Percentiles rank a stretch among this genome's conserved stretches.
phyloP scores from a whole-genome alignment of 1,284 basidiomycete species.

The Rhodofomes roseus region DNA sequence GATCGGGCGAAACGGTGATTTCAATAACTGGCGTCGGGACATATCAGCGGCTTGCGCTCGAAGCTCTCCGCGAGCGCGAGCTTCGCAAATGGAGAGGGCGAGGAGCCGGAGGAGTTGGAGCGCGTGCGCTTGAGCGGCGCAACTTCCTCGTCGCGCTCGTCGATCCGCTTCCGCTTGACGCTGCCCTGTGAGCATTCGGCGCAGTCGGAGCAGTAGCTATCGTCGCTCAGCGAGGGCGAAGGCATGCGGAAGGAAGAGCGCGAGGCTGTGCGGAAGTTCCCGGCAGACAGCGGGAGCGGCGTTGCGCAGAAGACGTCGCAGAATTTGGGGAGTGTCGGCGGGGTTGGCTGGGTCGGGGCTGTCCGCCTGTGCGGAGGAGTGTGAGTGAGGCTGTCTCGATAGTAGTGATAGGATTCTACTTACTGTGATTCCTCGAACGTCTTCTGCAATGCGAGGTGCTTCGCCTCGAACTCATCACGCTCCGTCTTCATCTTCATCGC shows the following conservation, averaged over 20 bases:
- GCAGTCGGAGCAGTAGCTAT: constrained; percentile 29
- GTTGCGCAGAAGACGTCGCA: constrained; percentile 9
- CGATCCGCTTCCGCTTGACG: constrained; percentile 23
- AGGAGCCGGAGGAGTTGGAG: constrained; percentile 7
- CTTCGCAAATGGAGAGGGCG: not conserved
- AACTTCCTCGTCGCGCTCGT: constrained; percentile 5
- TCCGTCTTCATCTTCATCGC: constrained; percentile 44
- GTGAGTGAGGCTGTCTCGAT: constrained; percentile 2
- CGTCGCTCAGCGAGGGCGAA: constrained; percentile 23
- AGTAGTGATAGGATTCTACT: constrained; percentile 3
- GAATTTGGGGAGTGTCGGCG: constrained; percentile 8
- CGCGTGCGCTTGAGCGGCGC: constrained; percentile 21
- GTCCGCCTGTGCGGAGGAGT: constrained; percentile 6
- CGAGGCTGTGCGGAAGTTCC: constrained; percentile 12
- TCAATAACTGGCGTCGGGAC: not conserved
- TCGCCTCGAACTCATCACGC: constrained; percentile 36
- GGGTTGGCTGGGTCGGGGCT: constrained; percentile 3
- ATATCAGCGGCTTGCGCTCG: not conserved
- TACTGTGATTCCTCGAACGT: constrained; percentile 21
- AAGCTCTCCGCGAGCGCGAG: not conserved
- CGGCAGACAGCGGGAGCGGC: constrained; percentile 3
- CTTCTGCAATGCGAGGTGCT: constrained; percentile 32
- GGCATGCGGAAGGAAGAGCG: constrained; percentile 17
- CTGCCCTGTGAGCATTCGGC: constrained; percentile 20
- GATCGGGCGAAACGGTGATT: not conserved